Percentiles rank a stretch among this genome's conserved stretches.
Conservation (phyloP, 2,329 filamentous ascomycete genomes). For the Hymenoscyphus linearis region DNA sequence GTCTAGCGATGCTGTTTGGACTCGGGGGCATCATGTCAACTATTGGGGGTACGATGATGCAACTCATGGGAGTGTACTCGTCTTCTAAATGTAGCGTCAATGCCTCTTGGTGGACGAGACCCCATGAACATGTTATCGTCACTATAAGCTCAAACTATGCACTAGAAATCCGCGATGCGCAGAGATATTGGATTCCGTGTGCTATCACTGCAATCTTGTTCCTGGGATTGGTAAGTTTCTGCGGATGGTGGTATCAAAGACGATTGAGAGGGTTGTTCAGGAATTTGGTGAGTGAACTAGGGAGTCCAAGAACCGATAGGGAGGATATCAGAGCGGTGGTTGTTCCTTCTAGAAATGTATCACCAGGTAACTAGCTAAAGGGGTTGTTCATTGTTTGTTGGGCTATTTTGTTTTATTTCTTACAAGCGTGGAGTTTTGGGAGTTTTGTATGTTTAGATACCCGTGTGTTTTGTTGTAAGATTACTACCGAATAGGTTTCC, state of each 20-base stretch:
- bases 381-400: not conserved
- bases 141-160: slow-evolving; percentile 12
- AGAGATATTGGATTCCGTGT: slow-evolving; percentile 14
- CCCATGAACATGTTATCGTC: not conserved
- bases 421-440: not conserved
- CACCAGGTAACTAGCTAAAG: not conserved
- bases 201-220: slow-evolving; percentile 16
- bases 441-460: not conserved
- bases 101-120: slow-evolving; percentile 12
- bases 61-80: slow-evolving; percentile 17
- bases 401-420: not conserved
- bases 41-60: slow-evolving; percentile 18
- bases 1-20: slow-evolving; percentile 11
- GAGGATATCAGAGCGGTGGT: slow-evolving; percentile 4
- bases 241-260: slow-evolving; percentile 23
- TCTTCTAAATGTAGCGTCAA: slow-evolving; percentile 5
- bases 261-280: slow-evolving; percentile 8
- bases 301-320: not conserved
- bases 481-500: no score
- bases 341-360: not conserved
- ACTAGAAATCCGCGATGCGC: slow-evolving; percentile 11
- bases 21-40: slow-evolving; percentile 12
- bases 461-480: not conserved
- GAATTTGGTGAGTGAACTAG: slow-evolving; percentile 3
- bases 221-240: slow-evolving; percentile 13